A percentile compares a stretch with the other conserved stretches of the same genome.
Evolutionary conservation across 2,329 filamentous ascomycete genomes (phyloP).

Genomic region (Paracorniculantispora psalliotae): DNA sequence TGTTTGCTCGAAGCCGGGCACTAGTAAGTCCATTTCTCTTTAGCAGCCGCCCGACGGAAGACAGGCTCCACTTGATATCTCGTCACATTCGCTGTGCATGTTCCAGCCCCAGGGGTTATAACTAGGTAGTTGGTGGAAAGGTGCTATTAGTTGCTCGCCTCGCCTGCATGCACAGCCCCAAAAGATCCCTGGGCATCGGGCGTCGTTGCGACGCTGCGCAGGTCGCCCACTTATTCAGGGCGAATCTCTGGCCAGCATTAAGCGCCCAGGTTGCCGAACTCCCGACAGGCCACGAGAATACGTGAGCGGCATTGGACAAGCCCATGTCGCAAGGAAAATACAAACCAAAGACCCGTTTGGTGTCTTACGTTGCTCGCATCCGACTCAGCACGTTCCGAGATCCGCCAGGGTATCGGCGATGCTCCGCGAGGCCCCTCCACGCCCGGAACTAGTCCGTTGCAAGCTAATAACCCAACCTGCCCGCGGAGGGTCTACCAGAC

Average conservation of each 20-base stretch:
- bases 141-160: too few relatives aligned
- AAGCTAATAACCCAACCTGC: too few relatives aligned
- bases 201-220: not conserved
- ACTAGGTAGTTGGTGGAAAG: not conserved
- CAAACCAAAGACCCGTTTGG: not conserved
- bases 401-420: not conserved
- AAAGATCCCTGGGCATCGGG: constrained; percentile 1
- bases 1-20: not conserved
- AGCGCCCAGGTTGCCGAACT: constrained; percentile 9
- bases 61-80: not conserved
- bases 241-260: constrained; percentile 11
- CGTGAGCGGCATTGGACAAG: not conserved
- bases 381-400: not conserved
- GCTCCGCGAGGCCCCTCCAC: not conserved
- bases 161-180: constrained; percentile 6
- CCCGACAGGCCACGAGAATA: not conserved
- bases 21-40: too few relatives aligned
- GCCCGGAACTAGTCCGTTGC: too few relatives aligned
- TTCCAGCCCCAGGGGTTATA: not conserved
- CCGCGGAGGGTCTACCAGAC: too few relatives aligned
- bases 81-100: not conserved
- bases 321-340: not conserved
- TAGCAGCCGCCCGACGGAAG: not conserved
- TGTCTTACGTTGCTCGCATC: not conserved
- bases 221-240: not conserved